Conservation (phyloP, 768 basidiomycete species). For the Leucocoprinus birnbaumii region DNA sequence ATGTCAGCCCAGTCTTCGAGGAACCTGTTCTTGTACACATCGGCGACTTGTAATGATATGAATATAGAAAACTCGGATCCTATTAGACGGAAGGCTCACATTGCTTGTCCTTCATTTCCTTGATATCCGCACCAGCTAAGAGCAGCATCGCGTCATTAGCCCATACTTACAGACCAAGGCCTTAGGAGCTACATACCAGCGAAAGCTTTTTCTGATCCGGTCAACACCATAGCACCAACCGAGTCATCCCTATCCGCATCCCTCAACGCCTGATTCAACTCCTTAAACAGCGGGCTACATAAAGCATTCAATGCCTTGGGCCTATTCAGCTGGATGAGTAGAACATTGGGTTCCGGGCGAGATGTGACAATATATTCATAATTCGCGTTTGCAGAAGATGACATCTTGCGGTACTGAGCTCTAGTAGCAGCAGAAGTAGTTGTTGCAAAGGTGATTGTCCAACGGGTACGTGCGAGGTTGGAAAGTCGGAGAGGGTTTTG, state of each 20-base stretch:
- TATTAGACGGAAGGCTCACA: conserved; percentile 52
- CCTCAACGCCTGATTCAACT: conserved; percentile 76
- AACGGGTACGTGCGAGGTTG: conserved; percentile 8
- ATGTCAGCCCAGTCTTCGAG: conserved; percentile 82
- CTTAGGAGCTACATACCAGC: conserved; percentile 61
- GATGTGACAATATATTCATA: conserved; percentile 72
- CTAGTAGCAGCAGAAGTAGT: conserved; percentile 7
- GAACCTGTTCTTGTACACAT: conserved; percentile 85
- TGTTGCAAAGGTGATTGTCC: conserved; percentile 3
- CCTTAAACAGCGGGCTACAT: conserved; percentile 72
- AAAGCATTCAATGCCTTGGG: conserved; percentile 92
- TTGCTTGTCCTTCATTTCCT: conserved; percentile 97
- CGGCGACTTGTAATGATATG: conserved; percentile 54
- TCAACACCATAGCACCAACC: conserved; percentile 85
- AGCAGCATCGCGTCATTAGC: neutral
- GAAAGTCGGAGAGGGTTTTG: conserved; percentile 9
- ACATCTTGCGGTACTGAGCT: conserved; percentile 43
- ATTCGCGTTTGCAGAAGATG: conserved; percentile 24
- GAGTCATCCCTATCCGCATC: conserved; percentile 68
- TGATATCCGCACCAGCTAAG: conserved; percentile 94
- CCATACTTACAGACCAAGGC: neutral
- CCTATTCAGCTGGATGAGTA: conserved; percentile 85
- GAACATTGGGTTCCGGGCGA: conserved; percentile 62
- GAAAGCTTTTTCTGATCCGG: conserved; percentile 90
- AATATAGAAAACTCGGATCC: neutral